Conservation (phyloP, 306 rosid genomes). For the Lathyrus sativus region DNA sequence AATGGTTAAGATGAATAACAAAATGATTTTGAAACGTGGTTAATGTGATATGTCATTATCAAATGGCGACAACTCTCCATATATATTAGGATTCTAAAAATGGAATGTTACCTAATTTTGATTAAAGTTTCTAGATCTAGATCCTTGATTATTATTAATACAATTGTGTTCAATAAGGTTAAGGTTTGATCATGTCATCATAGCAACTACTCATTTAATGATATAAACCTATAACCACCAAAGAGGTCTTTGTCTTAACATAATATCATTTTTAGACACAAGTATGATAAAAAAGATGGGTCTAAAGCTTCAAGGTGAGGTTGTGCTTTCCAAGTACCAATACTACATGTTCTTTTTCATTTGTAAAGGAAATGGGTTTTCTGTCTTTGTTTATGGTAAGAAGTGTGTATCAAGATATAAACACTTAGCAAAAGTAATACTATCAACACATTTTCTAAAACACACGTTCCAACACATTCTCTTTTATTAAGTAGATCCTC, state of each 20-base stretch:
- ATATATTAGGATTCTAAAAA: slow-evolving; percentile 22
- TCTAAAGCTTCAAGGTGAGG: slow-evolving; percentile 2
- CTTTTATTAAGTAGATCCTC: too few species aligned
- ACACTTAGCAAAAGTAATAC: slow-evolving; percentile 2
- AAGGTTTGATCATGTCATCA: slow-evolving; percentile 13
- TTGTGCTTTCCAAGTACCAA: slow-evolving; percentile 31
- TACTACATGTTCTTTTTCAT: not conserved
- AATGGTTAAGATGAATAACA: too few species aligned
- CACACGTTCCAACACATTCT: too few species aligned
- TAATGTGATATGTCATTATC: not conserved
- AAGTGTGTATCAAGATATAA: slow-evolving; percentile 24
- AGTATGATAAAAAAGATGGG: not conserved
- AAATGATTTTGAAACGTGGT: not conserved
- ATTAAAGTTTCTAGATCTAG: not conserved
- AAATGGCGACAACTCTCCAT: not conserved
- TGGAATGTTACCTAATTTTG: slow-evolving; percentile 5
- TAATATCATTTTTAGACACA: not conserved
- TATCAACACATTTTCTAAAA: too few species aligned
- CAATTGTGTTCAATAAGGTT: slow-evolving; percentile 9
- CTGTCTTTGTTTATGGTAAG: slow-evolving; percentile 25
- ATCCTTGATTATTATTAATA: slow-evolving; percentile 18
- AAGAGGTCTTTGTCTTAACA: slow-evolving; percentile 11
- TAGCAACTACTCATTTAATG: slow-evolving; percentile 29
- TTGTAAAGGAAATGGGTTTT: slow-evolving; percentile 6
- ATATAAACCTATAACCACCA: slow-evolving; percentile 6